These are phyloP conservation scores for Sporothrix globosa DNA, from an alignment of 2,329 filamentous ascomycete species.

Conservation along the genomic window DNA sequence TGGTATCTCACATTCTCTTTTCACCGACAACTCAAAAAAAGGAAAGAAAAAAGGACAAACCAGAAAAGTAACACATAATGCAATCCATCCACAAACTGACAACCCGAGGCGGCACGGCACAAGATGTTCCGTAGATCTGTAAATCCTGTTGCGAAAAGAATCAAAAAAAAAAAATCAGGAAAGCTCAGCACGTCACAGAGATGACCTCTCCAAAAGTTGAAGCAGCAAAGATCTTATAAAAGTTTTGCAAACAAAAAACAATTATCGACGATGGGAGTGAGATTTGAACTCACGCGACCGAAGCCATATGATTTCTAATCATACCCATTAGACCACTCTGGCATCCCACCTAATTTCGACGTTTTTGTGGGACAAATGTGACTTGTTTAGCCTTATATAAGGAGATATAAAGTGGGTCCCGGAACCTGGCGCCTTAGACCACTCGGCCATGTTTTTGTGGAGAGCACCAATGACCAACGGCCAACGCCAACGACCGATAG, in stretches of 20 bases:
- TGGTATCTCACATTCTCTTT: not conserved
- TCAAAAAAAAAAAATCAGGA: not conserved
- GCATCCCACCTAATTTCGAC: conserved; percentile 31
- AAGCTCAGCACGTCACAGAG: not conserved
- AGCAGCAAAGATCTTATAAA: not conserved
- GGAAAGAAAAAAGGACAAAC: not conserved
- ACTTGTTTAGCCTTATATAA: not conserved
- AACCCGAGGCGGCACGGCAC: not conserved
- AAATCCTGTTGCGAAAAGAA: not conserved
- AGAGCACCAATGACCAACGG: not conserved
- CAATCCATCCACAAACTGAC: not conserved
- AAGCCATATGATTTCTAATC: conserved; percentile 37
- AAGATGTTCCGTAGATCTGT: not conserved
- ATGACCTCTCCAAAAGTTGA: not conserved
- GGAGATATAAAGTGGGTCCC: no score
- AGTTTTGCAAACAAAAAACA: conserved; percentile 12
- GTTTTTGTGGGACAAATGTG: conserved; percentile 1
- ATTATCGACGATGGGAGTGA: conserved; percentile 32
- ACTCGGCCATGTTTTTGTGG: not conserved
- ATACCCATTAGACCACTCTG: conserved; percentile 37
- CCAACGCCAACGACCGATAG: not conserved
- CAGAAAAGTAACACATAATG: not conserved
- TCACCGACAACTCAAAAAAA: not conserved
- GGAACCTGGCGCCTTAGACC: not conserved
- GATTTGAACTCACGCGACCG: conserved; percentile 36